Base-by-base conservation (phyloP, 495 filamentous ascomycete genomes). In the Trypethelium eluteriae region DNA sequence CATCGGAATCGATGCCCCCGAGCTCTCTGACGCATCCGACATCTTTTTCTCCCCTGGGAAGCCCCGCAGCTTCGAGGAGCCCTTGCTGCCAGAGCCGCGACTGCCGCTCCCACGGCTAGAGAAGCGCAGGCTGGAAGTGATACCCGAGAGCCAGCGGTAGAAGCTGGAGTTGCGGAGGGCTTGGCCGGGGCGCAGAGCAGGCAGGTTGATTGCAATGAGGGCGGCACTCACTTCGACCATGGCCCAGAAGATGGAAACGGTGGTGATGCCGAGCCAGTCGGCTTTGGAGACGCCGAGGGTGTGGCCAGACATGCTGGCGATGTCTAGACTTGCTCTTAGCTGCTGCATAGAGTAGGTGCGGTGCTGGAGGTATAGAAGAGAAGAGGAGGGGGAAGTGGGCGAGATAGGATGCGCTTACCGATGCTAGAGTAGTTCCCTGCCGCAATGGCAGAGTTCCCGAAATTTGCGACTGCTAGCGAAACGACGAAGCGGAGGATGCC, bases 401-500 rank as follows among this genome's bases (percentile, higher is more conserved):
- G 41, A 25, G 18, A 25, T n/a, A 16, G 49, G 18, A 5, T 5
- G 5, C 10, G 32, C 53, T 59, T 59, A 59, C 53, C 53, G 14
- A 59, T 59, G 32, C 53, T 59, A 32, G 53, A 59, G 32, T 59
- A 59, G 53, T 59, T 36, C 2, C 53, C 53, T 9, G 53, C 53
- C 3, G 53, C 18, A 36, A 59, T 59, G 5, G 53, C 53, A 59
- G 53, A 34, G 18, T 59, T 59, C 9, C 53, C 53, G 18, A 59
- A 59, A 14, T 59, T 59, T 9, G 53, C 53, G 32, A 59, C 18
- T 0, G 53, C 53, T 7, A 59, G 53, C 10, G 25, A 59, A 1
- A 59, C 53, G 14, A 59, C 53, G 32, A 59, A 59, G 53, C 53
- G 53, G 25, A 59, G 53, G 14, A 59, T 59, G 32, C 53, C 53